Percentiles rank a stretch among this genome's conserved stretches.
Conservation (phyloP, 495 filamentous ascomycete genomes). For the Tuber aestivum region DNA sequence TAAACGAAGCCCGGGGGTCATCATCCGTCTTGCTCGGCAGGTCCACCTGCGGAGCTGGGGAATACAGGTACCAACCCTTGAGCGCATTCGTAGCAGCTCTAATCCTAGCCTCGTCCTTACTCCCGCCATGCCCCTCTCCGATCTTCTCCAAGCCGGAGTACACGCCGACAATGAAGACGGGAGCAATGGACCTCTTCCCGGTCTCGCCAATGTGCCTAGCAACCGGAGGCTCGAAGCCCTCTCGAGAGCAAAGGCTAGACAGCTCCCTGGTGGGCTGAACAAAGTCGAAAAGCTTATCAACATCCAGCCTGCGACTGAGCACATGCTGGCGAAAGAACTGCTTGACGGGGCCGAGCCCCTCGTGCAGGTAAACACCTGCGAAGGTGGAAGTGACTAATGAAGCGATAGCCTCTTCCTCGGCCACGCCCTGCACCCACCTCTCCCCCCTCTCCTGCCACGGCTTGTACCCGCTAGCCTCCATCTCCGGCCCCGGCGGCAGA, state of each 20-base stretch:
- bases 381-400: conserved; percentile 73
- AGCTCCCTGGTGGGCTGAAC: conserved; percentile 74
- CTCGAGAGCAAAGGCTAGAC: conserved; percentile 68
- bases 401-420: conserved; percentile 47
- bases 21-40: conserved; percentile 77
- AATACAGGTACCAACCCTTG: conserved; percentile 94
- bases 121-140: conserved; percentile 73
- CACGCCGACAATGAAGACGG: conserved; percentile 92
- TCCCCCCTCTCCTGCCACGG: neutral
- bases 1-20: conserved; percentile 54
- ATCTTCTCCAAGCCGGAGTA: conserved; percentile 82
- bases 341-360: conserved; percentile 60
- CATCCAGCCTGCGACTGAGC: conserved; percentile 68
- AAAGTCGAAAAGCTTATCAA: conserved; percentile 75
- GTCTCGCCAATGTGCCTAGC: conserved; percentile 84
- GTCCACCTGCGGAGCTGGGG: conserved; percentile 53
- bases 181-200: conserved; percentile 69
- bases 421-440: conserved; percentile 15
- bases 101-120: conserved; percentile 66
- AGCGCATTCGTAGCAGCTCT: conserved; percentile 75
- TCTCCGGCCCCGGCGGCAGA: conserved; percentile 50
- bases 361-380: conserved; percentile 78
- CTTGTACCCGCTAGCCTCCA: conserved; percentile 6
- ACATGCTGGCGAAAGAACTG: conserved; percentile 77
- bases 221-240: conserved; percentile 81